Percentiles rank a stretch among this genome's conserved stretches.
Evolutionary conservation across 2,329 filamentous ascomycete species (phyloP).

Genomic region (Nothomitra cinnamomea): DNA sequence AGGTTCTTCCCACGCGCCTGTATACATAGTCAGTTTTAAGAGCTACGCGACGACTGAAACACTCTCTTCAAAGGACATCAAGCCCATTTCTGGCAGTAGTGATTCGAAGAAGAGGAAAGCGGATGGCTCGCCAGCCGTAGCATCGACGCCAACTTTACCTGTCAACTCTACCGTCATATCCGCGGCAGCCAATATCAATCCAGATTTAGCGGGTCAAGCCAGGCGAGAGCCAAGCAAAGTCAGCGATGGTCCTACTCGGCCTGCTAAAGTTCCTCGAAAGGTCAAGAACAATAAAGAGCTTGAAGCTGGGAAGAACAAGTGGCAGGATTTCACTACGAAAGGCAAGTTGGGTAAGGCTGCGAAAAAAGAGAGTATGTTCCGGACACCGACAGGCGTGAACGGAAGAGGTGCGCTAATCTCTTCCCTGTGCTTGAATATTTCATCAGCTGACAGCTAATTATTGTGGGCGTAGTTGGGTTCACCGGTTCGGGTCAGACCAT

Average conservation of each 20-base stretch:
- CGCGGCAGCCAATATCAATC: slow-evolving; percentile 48
- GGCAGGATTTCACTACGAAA: slow-evolving; percentile 83
- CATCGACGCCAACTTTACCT: slow-evolving; percentile 24
- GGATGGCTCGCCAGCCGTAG: slow-evolving; percentile 47
- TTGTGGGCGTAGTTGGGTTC: slow-evolving; percentile 58
- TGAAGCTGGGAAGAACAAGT: slow-evolving; percentile 80
- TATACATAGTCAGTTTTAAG: slow-evolving; percentile 92
- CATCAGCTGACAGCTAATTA: background rate
- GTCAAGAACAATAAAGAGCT: slow-evolving; percentile 85
- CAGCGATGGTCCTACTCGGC: slow-evolving; percentile 38
- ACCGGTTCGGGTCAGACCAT: slow-evolving; percentile 89
- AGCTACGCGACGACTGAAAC: slow-evolving; percentile 71
- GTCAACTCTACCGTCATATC: slow-evolving; percentile 41
- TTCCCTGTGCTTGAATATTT: slow-evolving; percentile 6
- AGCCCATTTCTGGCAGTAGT: slow-evolving; percentile 47
- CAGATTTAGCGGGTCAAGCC: slow-evolving; percentile 45
- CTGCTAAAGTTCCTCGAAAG: slow-evolving; percentile 53
- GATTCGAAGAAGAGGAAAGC: slow-evolving; percentile 68
- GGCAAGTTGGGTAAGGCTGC: slow-evolving; percentile 44
- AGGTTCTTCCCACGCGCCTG: slow-evolving; percentile 73
- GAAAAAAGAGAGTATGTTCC: slow-evolving; percentile 95
- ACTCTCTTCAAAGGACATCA: slow-evolving; percentile 64
- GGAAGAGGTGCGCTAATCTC: slow-evolving; percentile 52
- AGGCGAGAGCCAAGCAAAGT: slow-evolving; percentile 46
- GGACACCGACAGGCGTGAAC: slow-evolving; percentile 71